A percentile compares a stretch with the other conserved stretches of the same genome.
These are phyloP conservation scores for Tetrahymena elliotti DNA, from an alignment of 73 alveolate species.

Conservation along the genomic window DNA sequence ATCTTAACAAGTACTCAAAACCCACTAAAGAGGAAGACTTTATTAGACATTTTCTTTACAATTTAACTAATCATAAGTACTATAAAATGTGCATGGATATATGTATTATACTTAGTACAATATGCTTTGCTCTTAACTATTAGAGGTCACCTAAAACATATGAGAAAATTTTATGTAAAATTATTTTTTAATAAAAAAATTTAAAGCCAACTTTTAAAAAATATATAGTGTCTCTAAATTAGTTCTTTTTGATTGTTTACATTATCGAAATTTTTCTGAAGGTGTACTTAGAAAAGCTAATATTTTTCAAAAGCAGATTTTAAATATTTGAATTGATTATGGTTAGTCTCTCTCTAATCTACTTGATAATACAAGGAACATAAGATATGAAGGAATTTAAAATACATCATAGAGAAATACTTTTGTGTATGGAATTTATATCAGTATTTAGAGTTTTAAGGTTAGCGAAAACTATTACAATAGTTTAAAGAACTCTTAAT, in stretches of 20 bases:
- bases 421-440: conserved; percentile 1
- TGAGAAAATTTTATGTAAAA: not conserved
- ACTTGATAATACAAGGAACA: not conserved
- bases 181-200: too few relatives aligned
- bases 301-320: conserved; percentile 45
- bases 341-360: conserved; percentile 43
- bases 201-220: too few relatives aligned
- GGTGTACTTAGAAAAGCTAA: conserved; percentile 31
- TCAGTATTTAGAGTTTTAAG: conserved; percentile 44
- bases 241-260: conserved; percentile 25
- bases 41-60: not conserved
- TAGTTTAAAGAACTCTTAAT: conserved; percentile 41
- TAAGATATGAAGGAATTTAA: conserved; percentile 23
- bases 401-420: not conserved
- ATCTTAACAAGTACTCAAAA: not conserved
- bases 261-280: conserved; percentile 20
- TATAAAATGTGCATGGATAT: not conserved
- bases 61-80: not conserved
- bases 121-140: not conserved
- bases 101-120: not conserved
- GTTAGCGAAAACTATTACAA: conserved; percentile 34
- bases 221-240: conserved; percentile 1
- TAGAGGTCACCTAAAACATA: not conserved
- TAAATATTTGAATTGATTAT: conserved; percentile 56
- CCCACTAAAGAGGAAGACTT: not conserved